Evolutionary conservation across 73 alveolate genomes (phyloP), one percentile per base, ranked within the genome.

Genomic region (Paramecium sonneborni): DNA sequence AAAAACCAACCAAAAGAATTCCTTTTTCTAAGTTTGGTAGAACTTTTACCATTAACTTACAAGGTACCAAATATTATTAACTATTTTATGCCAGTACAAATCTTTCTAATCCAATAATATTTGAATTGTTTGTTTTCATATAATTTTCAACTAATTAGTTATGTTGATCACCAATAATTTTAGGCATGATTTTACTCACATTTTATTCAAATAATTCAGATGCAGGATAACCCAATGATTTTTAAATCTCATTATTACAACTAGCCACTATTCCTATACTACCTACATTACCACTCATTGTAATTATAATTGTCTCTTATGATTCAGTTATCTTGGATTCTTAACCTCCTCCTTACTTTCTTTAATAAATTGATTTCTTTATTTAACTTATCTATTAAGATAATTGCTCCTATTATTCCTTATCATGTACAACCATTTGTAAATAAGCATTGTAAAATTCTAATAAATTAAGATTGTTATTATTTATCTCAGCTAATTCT

Each of bases 11-110:
- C 12, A 91, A 43, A n/a, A 69, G 56, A 15, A 91, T 91, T 7
- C 95, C 95, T 69, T 82, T 85, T 35, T 91, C 95, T 74, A 91
- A 85, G n/a, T 85, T 91, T 24, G 95, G 95, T 43, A 91, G 57
- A 11, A 91, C 86, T 34, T 91, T 91, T 10, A 91, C 39, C 93
- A 91, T 79, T 14, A 88, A 82, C 28, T 76, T 88, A 28, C 94
- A 88, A 43, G 94, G 94, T 24, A 88, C 91, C 15, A 88, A 37
- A 30, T 70, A 88, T 41, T 57, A 56, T n/a, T 68, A 43, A 32
- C 76, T 88, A 43, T 88, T 88, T 39, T 38, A 30, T 32, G 91
- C 85, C 18, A 88, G 55, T 5, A 88, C 94, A 21, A 82, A 69
- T 28, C 94, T 70, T 32, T 88, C 94, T 26, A 67, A 44, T 3